Conservation (phyloP, 2,329 filamentous ascomycete species). For the Metarhizium anisopliae region DNA sequence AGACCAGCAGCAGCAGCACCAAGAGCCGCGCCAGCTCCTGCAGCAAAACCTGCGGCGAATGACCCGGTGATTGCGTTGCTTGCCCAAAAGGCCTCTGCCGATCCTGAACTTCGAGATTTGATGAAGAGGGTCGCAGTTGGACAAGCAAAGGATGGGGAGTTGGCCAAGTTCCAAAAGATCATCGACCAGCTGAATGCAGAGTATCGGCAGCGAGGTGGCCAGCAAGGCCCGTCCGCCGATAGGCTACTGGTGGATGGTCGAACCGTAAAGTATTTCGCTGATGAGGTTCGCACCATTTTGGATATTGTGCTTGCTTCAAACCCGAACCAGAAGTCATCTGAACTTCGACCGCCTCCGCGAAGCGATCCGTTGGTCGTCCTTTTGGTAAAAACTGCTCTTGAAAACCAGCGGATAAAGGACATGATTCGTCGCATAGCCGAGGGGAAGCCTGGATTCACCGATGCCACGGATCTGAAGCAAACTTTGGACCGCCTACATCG, state of each 20-base stretch:
- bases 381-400: slow-evolving; percentile 48
- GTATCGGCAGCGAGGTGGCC: slow-evolving; percentile 41
- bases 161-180: slow-evolving; percentile 69
- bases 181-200: slow-evolving; percentile 68
- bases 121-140: slow-evolving; percentile 80
- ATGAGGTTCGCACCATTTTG: slow-evolving; percentile 47
- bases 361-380: slow-evolving; percentile 48
- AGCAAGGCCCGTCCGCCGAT: slow-evolving; percentile 45
- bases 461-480: slow-evolving; percentile 45
- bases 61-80: slow-evolving; percentile 77
- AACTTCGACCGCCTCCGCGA: slow-evolving; percentile 42
- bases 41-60: slow-evolving; percentile 23
- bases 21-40: slow-evolving; percentile 1
- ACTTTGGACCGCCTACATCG: slow-evolving; percentile 40
- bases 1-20: slow-evolving; percentile 10
- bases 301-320: slow-evolving; percentile 52
- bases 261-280: slow-evolving; percentile 51
- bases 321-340: slow-evolving; percentile 43
- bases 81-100: slow-evolving; percentile 64
- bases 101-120: slow-evolving; percentile 62
- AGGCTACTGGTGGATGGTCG: slow-evolving; percentile 44
- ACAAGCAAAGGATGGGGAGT: slow-evolving; percentile 59
- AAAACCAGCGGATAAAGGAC: slow-evolving; percentile 38
- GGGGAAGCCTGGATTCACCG: slow-evolving; percentile 39
- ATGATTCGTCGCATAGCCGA: slow-evolving; percentile 47